phyloP scores from a whole-genome alignment of 805 yeast species.

The Cyberlindnera misumaiensis region DNA sequence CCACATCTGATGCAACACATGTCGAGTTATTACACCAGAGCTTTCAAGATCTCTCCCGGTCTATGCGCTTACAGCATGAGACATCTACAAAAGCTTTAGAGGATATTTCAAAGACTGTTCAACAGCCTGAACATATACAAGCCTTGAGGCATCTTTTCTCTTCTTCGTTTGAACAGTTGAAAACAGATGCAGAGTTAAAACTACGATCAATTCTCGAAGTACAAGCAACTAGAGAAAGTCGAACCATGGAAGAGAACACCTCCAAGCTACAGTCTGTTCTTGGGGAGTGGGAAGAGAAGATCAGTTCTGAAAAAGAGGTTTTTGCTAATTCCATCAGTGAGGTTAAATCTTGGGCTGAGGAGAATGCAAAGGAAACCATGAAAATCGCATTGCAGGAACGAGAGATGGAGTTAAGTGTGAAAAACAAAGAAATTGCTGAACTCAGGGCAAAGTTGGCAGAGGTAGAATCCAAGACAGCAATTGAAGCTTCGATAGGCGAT shows the following conservation, averaged over 20 bases:
- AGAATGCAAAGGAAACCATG: not conserved
- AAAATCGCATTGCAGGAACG: slow-evolving; percentile 3
- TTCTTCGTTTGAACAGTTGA: not conserved
- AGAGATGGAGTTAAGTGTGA: slow-evolving; percentile 10
- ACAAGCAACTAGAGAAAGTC: not conserved
- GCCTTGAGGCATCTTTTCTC: not conserved
- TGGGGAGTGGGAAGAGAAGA: not conserved
- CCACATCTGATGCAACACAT: not conserved
- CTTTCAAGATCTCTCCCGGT: not conserved
- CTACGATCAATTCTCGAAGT: not conserved
- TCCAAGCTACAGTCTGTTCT: not conserved
- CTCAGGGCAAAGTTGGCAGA: slow-evolving; percentile 11
- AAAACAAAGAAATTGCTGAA: slow-evolving; percentile 14
- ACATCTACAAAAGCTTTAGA: not conserved
- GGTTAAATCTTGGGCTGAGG: not conserved
- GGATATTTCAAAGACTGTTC: not conserved
- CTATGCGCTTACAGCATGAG: not conserved
- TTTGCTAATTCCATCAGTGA: not conserved
- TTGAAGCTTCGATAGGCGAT: slow-evolving; percentile 6
- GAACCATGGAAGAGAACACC: not conserved
- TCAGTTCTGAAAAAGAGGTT: not conserved
- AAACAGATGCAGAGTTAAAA: not conserved
- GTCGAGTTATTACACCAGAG: not conserved
- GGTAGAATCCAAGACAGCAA: not conserved
- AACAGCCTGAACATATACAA: not conserved